These are phyloP conservation scores for Meredithiella fracta DNA, from an alignment of 2,329 filamentous ascomycete species.

Conservation along the genomic window DNA sequence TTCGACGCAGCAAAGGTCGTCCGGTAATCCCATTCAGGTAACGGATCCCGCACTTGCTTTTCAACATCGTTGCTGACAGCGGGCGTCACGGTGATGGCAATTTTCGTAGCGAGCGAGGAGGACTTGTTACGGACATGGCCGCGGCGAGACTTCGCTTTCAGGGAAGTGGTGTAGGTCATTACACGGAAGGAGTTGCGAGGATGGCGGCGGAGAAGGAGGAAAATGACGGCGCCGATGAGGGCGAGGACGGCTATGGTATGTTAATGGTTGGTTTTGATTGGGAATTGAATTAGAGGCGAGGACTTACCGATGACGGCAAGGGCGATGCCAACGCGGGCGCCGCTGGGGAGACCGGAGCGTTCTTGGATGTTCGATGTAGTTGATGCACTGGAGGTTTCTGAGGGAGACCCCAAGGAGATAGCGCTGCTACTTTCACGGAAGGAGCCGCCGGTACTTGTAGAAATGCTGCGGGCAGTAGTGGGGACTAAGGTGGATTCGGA, in stretches of 20 bases:
- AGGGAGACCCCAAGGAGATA: too few species aligned
- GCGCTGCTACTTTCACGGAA: too few species aligned
- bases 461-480: background rate
- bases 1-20: slow-evolving; percentile 9
- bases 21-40: slow-evolving; percentile 9
- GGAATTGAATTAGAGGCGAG: background rate
- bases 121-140: too few species aligned
- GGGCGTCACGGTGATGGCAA: too few species aligned
- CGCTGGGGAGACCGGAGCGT: background rate
- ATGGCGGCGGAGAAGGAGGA: slow-evolving; percentile 2
- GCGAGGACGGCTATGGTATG: background rate
- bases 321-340: slow-evolving; percentile 4
- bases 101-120: too few species aligned
- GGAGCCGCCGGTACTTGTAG: background rate
- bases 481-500: background rate
- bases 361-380: background rate
- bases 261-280: background rate
- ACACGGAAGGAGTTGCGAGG: background rate
- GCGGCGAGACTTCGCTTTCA: too few species aligned
- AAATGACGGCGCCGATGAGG: background rate
- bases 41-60: background rate
- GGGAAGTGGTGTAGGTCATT: too few species aligned
- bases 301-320: slow-evolving; percentile 7
- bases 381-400: too few species aligned
- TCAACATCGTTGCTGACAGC: too few species aligned